Evolutionary conservation across 106 monocot species (phyloP).

Genomic region (Dendrobium officinale): DNA sequence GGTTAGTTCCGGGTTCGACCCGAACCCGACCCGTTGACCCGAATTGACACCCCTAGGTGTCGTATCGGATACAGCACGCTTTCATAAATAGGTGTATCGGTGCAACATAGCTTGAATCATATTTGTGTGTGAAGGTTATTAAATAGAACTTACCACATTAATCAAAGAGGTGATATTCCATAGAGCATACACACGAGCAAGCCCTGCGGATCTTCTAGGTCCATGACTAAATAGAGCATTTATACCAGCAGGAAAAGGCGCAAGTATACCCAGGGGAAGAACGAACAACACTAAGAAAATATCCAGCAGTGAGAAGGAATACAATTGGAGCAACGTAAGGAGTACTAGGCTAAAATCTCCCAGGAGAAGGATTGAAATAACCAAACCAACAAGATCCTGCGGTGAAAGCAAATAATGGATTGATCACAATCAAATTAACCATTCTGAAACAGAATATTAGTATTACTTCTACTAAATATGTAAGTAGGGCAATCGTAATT

Average conservation of each 20-base stretch:
- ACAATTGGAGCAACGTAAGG: constrained; percentile 89
- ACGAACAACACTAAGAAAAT: constrained; percentile 85
- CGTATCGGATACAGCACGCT: too few relatives aligned
- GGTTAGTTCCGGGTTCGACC: too few relatives aligned
- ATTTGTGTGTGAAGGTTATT: neutral
- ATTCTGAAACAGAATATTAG: neutral
- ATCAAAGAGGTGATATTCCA: constrained; percentile 92
- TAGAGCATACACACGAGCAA: constrained; percentile 83
- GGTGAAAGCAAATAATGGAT: neutral
- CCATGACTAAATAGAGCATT: constrained; percentile 98
- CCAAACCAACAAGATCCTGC: constrained; percentile 94
- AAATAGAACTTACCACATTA: constrained; percentile 77
- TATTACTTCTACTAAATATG: neutral
- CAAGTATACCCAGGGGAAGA: constrained; percentile 84
- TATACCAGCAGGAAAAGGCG: constrained; percentile 97
- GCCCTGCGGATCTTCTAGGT: constrained; percentile 83
- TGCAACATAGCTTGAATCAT: neutral
- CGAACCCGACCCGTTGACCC: too few relatives aligned
- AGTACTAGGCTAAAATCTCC: constrained; percentile 97
- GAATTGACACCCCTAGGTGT: too few relatives aligned
- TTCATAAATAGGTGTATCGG: too few relatives aligned
- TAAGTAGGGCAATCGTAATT: neutral
- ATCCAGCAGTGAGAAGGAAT: constrained; percentile 84
- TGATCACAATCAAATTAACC: neutral
- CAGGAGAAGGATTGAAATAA: constrained; percentile 83